These are phyloP conservation scores for Mariannaea sp. DNA, from an alignment of 2,329 filamentous ascomycete genomes.

Conservation along the genomic window DNA sequence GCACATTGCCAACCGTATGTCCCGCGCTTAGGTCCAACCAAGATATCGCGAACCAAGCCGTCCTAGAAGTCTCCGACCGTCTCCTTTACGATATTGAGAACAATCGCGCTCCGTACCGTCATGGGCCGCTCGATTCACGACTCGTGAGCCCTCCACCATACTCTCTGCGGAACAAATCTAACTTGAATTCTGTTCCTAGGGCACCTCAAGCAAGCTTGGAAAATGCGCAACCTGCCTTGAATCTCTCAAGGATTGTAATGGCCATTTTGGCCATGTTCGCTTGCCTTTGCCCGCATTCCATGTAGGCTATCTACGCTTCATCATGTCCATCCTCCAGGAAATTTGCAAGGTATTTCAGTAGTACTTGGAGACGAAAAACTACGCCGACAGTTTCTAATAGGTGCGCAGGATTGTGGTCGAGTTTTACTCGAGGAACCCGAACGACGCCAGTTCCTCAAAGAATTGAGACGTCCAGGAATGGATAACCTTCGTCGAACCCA, in stretches of 20 bases:
- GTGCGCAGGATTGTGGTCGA: constrained; percentile 71
- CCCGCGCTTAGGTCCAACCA: constrained; percentile 71
- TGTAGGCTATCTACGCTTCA: constrained; percentile 93
- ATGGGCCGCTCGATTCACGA: constrained; percentile 87
- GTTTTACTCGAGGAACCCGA: constrained; percentile 83
- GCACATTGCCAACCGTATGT: neutral
- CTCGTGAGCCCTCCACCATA: constrained; percentile 55
- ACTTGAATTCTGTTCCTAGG: constrained; percentile 47
- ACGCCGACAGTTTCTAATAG: constrained; percentile 12
- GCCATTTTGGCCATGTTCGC: constrained; percentile 93
- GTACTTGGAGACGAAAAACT: neutral
- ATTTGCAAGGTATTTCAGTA: constrained; percentile 82
- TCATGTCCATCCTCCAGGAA: constrained; percentile 88
- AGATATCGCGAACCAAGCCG: constrained; percentile 93
- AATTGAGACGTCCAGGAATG: constrained; percentile 78
- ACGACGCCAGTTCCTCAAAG: constrained; percentile 75
- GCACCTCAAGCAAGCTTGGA: constrained; percentile 82
- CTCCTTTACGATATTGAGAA: constrained; percentile 90
- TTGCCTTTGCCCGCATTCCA: constrained; percentile 93
- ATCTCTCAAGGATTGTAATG: constrained; percentile 81
- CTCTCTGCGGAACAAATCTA: neutral
- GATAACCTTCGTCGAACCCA: constrained; percentile 86
- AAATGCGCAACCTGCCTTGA: constrained; percentile 84
- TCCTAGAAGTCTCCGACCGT: constrained; percentile 92
- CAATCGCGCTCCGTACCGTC: constrained; percentile 72